These are phyloP conservation scores for Voacanga thouarsii DNA, from an alignment of 257 asterid species.

Conservation along the genomic window DNA sequence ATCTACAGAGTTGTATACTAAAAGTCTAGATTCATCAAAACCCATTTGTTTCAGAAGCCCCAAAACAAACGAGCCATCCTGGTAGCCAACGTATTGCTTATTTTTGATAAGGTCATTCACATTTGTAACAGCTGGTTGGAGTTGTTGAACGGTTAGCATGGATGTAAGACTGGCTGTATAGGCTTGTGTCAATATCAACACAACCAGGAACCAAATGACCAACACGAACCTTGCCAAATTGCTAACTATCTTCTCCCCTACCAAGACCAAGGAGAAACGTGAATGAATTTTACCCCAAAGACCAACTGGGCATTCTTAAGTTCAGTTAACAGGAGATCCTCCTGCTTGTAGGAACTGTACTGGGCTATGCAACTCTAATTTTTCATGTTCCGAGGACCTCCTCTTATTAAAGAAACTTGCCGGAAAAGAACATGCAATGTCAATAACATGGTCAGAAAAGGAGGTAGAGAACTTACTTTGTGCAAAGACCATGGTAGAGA, in stretches of 20 bases:
- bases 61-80: conserved; percentile 32
- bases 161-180: conserved; percentile 60
- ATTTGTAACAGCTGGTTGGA: conserved; percentile 38
- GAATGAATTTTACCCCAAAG: not conserved
- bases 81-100: conserved; percentile 42
- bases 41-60: conserved; percentile 25
- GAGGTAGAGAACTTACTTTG: conserved; percentile 32
- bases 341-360: too few relatives aligned
- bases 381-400: too few relatives aligned
- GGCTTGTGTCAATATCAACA: conserved; percentile 51
- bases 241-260: conserved; percentile 55
- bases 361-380: too few relatives aligned
- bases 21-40: conserved; percentile 23
- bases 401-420: too few relatives aligned
- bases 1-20: not conserved
- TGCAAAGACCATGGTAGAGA: conserved; percentile 54
- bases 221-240: conserved; percentile 51
- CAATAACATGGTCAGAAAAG: not conserved
- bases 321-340: not conserved
- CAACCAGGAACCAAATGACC: conserved; percentile 52
- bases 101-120: conserved; percentile 30
- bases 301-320: not conserved
- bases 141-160: conserved; percentile 54
- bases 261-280: conserved; percentile 6
- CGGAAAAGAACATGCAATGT: not conserved